These are phyloP conservation scores for Acer negundo DNA, from an alignment of 345 rosid genomes.

Conservation along the genomic window DNA sequence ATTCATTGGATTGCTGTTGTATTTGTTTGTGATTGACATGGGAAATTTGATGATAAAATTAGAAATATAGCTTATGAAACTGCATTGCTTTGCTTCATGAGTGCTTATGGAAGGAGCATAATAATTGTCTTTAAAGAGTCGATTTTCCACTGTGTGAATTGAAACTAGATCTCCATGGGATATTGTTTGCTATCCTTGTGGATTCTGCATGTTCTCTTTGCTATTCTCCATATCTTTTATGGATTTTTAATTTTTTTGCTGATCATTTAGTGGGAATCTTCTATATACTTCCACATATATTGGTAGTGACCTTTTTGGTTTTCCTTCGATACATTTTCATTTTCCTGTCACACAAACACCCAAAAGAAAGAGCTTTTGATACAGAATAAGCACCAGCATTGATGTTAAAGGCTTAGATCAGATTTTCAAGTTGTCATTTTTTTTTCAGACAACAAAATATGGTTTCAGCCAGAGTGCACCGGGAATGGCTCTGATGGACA, in stretches of 20 bases:
- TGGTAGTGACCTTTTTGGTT: background rate
- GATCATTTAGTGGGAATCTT: background rate
- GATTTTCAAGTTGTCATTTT: slow-evolving; percentile 10
- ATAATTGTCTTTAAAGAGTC: background rate
- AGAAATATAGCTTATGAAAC: slow-evolving; percentile 2
- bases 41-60: background rate
- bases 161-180: background rate
- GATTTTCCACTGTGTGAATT: background rate
- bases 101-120: background rate
- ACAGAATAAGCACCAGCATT: background rate
- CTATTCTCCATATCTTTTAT: background rate
- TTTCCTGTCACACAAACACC: background rate
- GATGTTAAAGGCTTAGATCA: background rate
- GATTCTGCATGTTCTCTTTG: background rate
- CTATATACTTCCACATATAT: background rate
- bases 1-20: background rate
- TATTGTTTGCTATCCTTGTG: background rate
- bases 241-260: background rate
- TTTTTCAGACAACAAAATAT: slow-evolving; percentile 70
- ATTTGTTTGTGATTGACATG: background rate
- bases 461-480: slow-evolving; percentile 92
- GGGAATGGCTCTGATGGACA: slow-evolving; percentile 86
- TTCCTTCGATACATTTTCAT: background rate
- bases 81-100: background rate
- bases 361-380: background rate